Base-by-base conservation (phyloP, 441 rosid species). In the Croton setiger region DNA sequence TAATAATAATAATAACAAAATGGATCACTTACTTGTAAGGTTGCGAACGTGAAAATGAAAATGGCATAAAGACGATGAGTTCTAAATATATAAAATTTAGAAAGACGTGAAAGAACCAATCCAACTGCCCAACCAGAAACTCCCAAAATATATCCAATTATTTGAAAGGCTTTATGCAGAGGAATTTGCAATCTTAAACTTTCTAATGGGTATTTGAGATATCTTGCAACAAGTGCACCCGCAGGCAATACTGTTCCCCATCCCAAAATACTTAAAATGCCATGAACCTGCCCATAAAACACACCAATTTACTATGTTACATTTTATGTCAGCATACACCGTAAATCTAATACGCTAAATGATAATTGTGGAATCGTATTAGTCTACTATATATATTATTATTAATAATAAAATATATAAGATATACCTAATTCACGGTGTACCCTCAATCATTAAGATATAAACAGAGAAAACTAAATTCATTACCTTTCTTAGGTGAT, bases 181-280 rank as follows among this genome's bases (percentile, higher is more conserved):
- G 3, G 0, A 47, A 56, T 72, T 86, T 87, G 80, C 61, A 55
- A 17, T 18, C 9, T 1, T 5, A 54, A 54, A 21, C 18, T 20
- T 49, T 47, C 44, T 0, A 73, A 18, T 27, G 89, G 87, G 44
- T 69, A 73, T 55, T 70, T 77, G 63, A 66, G 78, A 51, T 87
- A 87, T 65, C 91, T 83, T 27, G 82, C 84, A 2, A 72, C n/a
- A 1, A 87, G 80, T 9, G 63, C 86, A 3, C 91, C 91, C 6
- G 59, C 15, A 0, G 91, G 91, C 60, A 87, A 20, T n/a, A 87
- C 5, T 18, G 63, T 67, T 43, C 91, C 91, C 91, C 91, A 87
- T 45, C 86, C 89, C 14, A 79, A 36, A 3, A 87, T 83, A 82
- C 73, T 83, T 53, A 83, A 13, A 7, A 79, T 66, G 18, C 91